These are phyloP conservation scores for Allantophomopsis lycopodina DNA, from an alignment of 2,329 filamentous ascomycete species.

Conservation along the genomic window DNA sequence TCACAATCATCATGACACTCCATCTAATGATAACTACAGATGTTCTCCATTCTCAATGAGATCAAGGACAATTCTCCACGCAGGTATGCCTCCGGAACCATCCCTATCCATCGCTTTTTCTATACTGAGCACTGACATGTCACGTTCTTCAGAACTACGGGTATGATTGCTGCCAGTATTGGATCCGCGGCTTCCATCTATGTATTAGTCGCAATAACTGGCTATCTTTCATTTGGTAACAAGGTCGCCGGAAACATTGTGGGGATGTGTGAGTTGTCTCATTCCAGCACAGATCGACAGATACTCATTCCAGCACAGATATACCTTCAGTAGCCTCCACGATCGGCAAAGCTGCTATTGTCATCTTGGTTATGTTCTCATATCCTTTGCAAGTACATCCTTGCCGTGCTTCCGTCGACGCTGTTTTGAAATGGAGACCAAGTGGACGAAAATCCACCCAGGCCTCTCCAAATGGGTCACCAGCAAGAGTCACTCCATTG, in stretches of 20 bases:
- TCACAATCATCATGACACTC: neutral
- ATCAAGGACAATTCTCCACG: conserved; percentile 70
- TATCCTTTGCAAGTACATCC: conserved; percentile 93
- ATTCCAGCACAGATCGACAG: neutral
- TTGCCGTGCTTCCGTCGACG: conserved; percentile 87
- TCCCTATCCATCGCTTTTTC: neutral
- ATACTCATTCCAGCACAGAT: conserved; percentile 26
- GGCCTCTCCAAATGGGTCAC: conserved; percentile 19
- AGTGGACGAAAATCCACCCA: conserved; percentile 22
- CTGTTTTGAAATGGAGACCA: conserved; percentile 86
- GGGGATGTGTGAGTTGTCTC: conserved; percentile 57
- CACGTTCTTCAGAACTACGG: conserved; percentile 43
- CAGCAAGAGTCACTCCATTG: conserved; percentile 23
- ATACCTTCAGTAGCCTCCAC: conserved; percentile 69
- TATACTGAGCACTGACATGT: conserved; percentile 1
- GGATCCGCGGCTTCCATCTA: conserved; percentile 82
- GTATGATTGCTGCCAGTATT: conserved; percentile 72
- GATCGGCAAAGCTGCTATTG: conserved; percentile 88
- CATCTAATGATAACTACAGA: conserved; percentile 37
- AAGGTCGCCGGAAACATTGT: conserved; percentile 86
- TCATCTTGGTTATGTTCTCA: conserved; percentile 90
- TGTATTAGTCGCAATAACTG: conserved; percentile 82
- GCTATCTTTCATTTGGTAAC: conserved; percentile 91
- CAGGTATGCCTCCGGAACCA: conserved; percentile 18
- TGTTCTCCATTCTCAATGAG: conserved; percentile 98